Percentiles rank a stretch among this genome's conserved stretches.
Evolutionary conservation across 2,329 filamentous ascomycete genomes (phyloP).

Genomic region (Malbranchea zuffiana): DNA sequence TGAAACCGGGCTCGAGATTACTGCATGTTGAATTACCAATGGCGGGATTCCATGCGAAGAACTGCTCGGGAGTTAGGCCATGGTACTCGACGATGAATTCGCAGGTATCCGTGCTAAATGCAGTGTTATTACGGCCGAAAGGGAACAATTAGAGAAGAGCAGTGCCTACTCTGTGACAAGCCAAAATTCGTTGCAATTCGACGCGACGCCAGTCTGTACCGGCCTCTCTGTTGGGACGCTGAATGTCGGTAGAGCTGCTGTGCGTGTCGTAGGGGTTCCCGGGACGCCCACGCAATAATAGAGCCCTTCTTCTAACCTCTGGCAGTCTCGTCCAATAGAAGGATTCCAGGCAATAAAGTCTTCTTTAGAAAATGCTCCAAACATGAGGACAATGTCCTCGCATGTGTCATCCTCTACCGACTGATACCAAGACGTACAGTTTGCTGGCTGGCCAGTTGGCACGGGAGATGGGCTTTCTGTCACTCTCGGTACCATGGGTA

Average conservation of each 20-base stretch:
- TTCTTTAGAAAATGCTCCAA: conserved; percentile 13
- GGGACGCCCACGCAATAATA: conserved; percentile 15
- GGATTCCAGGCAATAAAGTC: conserved; percentile 8
- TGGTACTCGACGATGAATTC: background rate
- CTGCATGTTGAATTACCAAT: conserved; percentile 1
- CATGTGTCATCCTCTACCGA: conserved; percentile 14
- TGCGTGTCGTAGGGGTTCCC: conserved; percentile 16
- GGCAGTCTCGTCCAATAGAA: conserved; percentile 2
- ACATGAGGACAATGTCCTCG: conserved; percentile 11
- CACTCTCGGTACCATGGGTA: conserved; percentile 14
- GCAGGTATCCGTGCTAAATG: conserved; percentile 1
- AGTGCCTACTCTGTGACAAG: conserved; percentile 7
- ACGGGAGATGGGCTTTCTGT: conserved; percentile 8
- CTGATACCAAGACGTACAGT: conserved; percentile 16
- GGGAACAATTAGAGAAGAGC: background rate
- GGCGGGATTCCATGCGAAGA: conserved; percentile 9
- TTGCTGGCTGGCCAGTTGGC: conserved; percentile 7
- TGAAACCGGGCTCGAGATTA: conserved; percentile 3
- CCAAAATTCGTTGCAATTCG: conserved; percentile 3
- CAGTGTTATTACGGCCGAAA: too few relatives aligned
- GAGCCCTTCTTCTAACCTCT: background rate
- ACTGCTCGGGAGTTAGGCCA: conserved; percentile 1
- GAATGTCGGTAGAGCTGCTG: conserved; percentile 1
- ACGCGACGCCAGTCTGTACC: conserved; percentile 5
- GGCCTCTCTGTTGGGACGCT: conserved; percentile 2